Conservation (phyloP, 2,329 filamentous ascomycete species). For the Aspergillus spinulosporus region DNA sequence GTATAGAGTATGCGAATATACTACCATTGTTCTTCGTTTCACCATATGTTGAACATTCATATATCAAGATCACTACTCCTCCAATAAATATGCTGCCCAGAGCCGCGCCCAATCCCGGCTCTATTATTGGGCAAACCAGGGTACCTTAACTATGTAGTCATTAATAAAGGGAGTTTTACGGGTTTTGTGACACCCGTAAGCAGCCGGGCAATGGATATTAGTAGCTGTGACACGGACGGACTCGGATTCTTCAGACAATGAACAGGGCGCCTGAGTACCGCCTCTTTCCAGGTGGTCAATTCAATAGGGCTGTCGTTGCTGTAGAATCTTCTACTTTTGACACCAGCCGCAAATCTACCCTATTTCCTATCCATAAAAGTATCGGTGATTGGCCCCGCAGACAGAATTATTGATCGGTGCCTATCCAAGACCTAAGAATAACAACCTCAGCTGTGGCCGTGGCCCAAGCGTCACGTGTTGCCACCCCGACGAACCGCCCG, state of each 20-base stretch:
- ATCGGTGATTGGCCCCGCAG: conserved; percentile 5
- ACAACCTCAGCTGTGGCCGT: conserved; percentile 9
- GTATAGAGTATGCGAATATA: background rate
- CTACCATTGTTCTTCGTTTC: no score
- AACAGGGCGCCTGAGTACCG: background rate
- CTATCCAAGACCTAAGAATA: conserved; percentile 11
- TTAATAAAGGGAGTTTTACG: no score
- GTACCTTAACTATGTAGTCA: no score
- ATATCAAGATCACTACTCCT: no score
- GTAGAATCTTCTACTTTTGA: background rate
- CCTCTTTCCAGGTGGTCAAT: background rate
- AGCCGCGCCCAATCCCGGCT: background rate
- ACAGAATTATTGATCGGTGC: conserved; percentile 15
- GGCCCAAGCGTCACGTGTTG: conserved; percentile 26
- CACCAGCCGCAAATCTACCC: background rate
- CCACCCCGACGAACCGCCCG: conserved; percentile 26
- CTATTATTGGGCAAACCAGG: background rate
- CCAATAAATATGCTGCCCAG: no score
- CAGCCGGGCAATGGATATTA: background rate
- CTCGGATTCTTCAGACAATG: background rate
- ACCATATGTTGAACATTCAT: no score
- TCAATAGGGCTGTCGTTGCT: background rate
- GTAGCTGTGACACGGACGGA: background rate
- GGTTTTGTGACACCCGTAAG: background rate
- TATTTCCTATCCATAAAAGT: conserved; percentile 5